Conservation (phyloP, 345 rosid genomes). For the Hirschfeldia incana region DNA sequence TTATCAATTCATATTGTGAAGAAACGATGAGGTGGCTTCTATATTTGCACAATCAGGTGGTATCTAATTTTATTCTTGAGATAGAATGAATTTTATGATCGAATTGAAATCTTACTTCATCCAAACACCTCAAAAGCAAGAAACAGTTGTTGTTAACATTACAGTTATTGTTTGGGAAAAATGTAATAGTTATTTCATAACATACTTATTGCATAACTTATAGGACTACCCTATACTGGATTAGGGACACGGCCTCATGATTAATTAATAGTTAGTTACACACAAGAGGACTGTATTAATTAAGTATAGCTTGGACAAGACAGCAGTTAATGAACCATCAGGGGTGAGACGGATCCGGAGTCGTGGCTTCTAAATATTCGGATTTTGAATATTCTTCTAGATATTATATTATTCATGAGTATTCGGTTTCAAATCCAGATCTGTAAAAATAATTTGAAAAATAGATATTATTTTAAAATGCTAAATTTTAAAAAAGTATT, state of each 20-base stretch:
- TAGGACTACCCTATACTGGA: slow-evolving; percentile 7
- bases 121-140: slow-evolving; percentile 9
- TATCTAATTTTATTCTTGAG: neutral
- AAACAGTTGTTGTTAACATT: slow-evolving; percentile 3
- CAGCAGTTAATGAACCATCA: no score
- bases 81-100: neutral
- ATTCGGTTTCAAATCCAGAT: no score
- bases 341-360: no score
- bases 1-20: slow-evolving; percentile 12
- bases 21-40: slow-evolving; percentile 25
- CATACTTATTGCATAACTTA: slow-evolving; percentile 3
- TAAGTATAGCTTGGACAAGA: no score
- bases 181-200: slow-evolving; percentile 7
- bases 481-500: no score
- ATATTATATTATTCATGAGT: no score
- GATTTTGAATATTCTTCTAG: no score
- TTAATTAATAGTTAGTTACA: no score
- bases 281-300: no score
- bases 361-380: no score
- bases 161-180: neutral
- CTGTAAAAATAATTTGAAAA: no score
- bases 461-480: no score
- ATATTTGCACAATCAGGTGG: neutral
- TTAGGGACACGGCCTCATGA: neutral
- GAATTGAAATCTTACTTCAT: neutral